Percentiles rank a stretch among this genome's conserved stretches.
phyloP scores from a whole-genome alignment of 1,284 basidiomycete species.

The Xanthoconium separans region DNA sequence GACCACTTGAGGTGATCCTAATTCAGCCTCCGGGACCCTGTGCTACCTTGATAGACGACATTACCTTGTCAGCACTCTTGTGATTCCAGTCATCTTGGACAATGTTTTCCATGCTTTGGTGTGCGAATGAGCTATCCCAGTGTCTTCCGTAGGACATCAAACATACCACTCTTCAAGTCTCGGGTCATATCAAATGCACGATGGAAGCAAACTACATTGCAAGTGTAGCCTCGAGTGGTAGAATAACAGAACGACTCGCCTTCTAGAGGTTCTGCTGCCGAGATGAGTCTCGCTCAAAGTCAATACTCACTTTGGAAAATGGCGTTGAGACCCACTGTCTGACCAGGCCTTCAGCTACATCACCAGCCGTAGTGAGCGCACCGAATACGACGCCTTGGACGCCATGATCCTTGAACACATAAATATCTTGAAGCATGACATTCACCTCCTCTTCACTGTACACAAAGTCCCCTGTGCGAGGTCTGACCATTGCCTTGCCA shows the following conservation, averaged over 20 bases:
- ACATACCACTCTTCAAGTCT: constrained; percentile 52
- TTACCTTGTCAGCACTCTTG: constrained; percentile 75
- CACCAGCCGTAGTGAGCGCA: constrained; percentile 56
- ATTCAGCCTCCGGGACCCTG: constrained; percentile 2
- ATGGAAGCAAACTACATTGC: constrained; percentile 71
- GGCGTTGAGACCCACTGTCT: constrained; percentile 40
- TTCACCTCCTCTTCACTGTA: constrained; percentile 64
- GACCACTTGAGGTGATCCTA: constrained; percentile 44
- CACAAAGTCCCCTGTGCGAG: constrained; percentile 73
- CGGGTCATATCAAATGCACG: constrained; percentile 77
- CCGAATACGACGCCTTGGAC: constrained; percentile 74
- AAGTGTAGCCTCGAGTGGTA: not conserved
- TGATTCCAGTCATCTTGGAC: constrained; percentile 57
- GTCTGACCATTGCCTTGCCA: constrained; percentile 74
- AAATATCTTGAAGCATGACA: constrained; percentile 74
- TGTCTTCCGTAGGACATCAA: not conserved
- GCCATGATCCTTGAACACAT: constrained; percentile 52
- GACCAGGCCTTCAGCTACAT: constrained; percentile 56
- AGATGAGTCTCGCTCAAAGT: constrained; percentile 46
- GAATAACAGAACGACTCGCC: constrained; percentile 37
- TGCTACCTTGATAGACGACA: not conserved
- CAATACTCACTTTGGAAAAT: constrained; percentile 1
- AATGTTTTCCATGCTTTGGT: constrained; percentile 54
- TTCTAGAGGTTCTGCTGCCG: constrained; percentile 61
- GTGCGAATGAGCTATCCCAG: not conserved